Conservation (phyloP, 2,329 filamentous ascomycete species). For the Cucurbitaria berberidis region DNA sequence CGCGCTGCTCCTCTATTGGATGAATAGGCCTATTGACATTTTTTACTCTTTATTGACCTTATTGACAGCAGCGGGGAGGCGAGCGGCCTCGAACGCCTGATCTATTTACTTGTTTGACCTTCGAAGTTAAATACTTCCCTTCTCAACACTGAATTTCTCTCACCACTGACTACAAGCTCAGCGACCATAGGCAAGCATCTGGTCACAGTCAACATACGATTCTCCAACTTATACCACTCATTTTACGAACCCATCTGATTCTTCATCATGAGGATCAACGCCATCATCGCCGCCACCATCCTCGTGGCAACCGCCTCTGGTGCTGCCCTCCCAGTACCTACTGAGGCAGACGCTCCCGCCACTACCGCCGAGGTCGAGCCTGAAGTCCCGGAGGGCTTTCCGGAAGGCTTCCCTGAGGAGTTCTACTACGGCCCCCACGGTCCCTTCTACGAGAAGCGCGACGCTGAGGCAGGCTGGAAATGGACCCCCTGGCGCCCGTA, state of each 20-base stretch:
- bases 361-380: slow-evolving; percentile 13
- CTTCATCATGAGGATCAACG: slow-evolving; percentile 57
- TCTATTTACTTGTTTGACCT: slow-evolving; percentile 3
- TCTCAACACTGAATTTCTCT: slow-evolving; percentile 5
- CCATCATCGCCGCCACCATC: slow-evolving; percentile 50
- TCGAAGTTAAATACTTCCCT: slow-evolving; percentile 16
- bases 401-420: neutral
- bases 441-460: slow-evolving; percentile 5
- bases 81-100: neutral
- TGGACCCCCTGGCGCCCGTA: slow-evolving; percentile 1
- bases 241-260: slow-evolving; percentile 18
- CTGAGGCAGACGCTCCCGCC: slow-evolving; percentile 23
- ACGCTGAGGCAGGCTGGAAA: neutral
- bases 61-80: slow-evolving; percentile 9
- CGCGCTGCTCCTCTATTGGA: slow-evolving; percentile 13
- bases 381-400: neutral
- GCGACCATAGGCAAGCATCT: slow-evolving; percentile 9
- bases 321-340: slow-evolving; percentile 48
- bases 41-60: slow-evolving; percentile 26
- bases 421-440: neutral
- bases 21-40: slow-evolving; percentile 15
- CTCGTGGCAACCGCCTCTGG: slow-evolving; percentile 51
- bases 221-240: slow-evolving; percentile 17
- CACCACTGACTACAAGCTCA: slow-evolving; percentile 17
- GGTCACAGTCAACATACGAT: slow-evolving; percentile 8